These are phyloP conservation scores for Zygosaccharomyces pseudobailii DNA, from an alignment of 1,139 yeast genomes.

Conservation along the genomic window DNA sequence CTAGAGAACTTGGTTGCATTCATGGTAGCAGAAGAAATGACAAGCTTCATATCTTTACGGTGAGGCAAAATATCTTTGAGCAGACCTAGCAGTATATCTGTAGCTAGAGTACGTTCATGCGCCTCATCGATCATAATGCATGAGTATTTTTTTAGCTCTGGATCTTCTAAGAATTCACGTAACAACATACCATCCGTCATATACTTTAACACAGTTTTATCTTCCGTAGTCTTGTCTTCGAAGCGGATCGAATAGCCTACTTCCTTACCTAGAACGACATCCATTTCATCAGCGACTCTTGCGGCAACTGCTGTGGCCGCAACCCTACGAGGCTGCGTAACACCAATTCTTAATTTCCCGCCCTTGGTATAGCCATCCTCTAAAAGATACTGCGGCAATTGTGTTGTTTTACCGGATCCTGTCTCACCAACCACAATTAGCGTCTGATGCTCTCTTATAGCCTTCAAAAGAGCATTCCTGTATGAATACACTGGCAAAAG, in stretches of 20 bases:
- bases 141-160: slow-evolving; percentile 61
- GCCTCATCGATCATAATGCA: slow-evolving; percentile 96
- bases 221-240: slow-evolving; percentile 51
- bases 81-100: slow-evolving; percentile 82
- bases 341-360: slow-evolving; percentile 53
- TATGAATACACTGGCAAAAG: slow-evolving; percentile 61
- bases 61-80: slow-evolving; percentile 60
- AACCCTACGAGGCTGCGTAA: slow-evolving; percentile 72
- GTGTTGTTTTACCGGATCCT: slow-evolving; percentile 97
- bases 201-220: slow-evolving; percentile 58
- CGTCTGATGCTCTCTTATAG: slow-evolving; percentile 62
- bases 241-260: slow-evolving; percentile 68
- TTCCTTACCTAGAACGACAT: slow-evolving; percentile 52
- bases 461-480: slow-evolving; percentile 52
- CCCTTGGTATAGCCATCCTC: slow-evolving; percentile 69
- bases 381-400: slow-evolving; percentile 78
- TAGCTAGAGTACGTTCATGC: slow-evolving; percentile 89
- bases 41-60: slow-evolving; percentile 63
- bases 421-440: slow-evolving; percentile 93
- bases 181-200: slow-evolving; percentile 92
- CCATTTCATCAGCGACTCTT: slow-evolving; percentile 63
- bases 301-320: slow-evolving; percentile 69
- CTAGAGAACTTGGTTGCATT: slow-evolving; percentile 80
- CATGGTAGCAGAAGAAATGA: slow-evolving; percentile 92
- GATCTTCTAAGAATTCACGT: slow-evolving; percentile 77